Evolutionary conservation across 225 moss, liverwort and hornwort species (phyloP), one percentile per base, ranked within the genome.

Genomic region (Physcomitrellopsis africana): DNA sequence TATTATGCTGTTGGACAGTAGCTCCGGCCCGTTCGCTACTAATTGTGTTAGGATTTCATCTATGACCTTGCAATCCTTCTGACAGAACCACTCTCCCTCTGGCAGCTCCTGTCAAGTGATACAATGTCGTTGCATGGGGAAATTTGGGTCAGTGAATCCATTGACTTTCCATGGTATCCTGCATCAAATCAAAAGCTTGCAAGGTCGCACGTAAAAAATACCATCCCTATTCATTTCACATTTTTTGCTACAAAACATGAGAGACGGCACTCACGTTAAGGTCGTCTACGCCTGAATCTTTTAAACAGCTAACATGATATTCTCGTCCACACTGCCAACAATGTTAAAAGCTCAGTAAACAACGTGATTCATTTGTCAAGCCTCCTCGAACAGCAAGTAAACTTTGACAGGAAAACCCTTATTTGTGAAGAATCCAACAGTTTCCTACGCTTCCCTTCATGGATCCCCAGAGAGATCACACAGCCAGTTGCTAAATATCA

Each of bases 251-350:
- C 46, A 10, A 32, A 22, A 37, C 47, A 26, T 44, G 59, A 73
- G 47, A 49, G 18, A 29, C 55, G 56, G 51, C 10, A 79, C 90
- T 86, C 76, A 92, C 94, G 76, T 72, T 75, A 67, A 87, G 63
- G 65, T 87, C 83, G 62, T 85, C 91, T 67, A 94, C 64, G 23
- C 86, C 86, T 17, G 77, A 83, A 67, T 91, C 83, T 74, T 87
- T 92, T 77, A 94, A 71, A 72, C 85, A 90, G 68, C 87, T 91
- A 71, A 89, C 79, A 79, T 91, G 82, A 72, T 89, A 80, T 70
- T 86, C 79, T 72, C 81, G 77, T 83, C 94, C 92, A 81, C 92
- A 91, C 92, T 97, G 87, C 77, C 29, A 71, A 72, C 55, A 62
- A 76, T 11, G 3, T 53, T 43, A 69, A 62, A 70, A 75, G 71